phyloP scores from a whole-genome alignment of 1,284 basidiomycete genomes.

The Farysia itapuensis region DNA sequence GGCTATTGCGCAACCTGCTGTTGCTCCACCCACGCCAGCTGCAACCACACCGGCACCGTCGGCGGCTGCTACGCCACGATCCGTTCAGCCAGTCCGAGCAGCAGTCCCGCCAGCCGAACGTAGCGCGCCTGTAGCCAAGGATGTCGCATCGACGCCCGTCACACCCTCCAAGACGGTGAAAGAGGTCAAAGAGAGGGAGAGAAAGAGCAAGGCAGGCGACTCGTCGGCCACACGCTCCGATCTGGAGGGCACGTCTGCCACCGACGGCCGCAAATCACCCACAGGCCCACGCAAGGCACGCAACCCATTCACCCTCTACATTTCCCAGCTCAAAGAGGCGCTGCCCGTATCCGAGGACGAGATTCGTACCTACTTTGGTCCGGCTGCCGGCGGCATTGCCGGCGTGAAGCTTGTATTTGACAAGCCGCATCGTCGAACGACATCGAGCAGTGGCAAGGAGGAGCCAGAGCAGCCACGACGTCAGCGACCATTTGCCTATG shows the following conservation, averaged over 20 bases:
- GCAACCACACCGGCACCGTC: not conserved
- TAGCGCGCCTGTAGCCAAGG: not conserved
- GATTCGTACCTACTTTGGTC: slow-evolving; percentile 45
- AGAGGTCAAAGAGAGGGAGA: slow-evolving; percentile 25
- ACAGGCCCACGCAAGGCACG: slow-evolving; percentile 8
- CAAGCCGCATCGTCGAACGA: slow-evolving; percentile 24
- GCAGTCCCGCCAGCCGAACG: too few relatives aligned
- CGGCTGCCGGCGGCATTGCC: slow-evolving; percentile 31
- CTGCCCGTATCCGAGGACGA: slow-evolving; percentile 45
- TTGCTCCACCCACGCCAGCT: not conserved
- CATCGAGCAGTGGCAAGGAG: slow-evolving; percentile 20
- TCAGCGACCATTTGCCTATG: slow-evolving; percentile 39
- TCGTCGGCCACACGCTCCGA: slow-evolving; percentile 30
- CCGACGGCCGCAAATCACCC: slow-evolving; percentile 24
- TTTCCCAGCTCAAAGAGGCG: slow-evolving; percentile 46
- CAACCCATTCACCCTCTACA: slow-evolving; percentile 38
- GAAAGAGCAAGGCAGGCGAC: slow-evolving; percentile 32
- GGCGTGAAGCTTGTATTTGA: slow-evolving; percentile 42
- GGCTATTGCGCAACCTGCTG: not conserved
- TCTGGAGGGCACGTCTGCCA: slow-evolving; percentile 24
- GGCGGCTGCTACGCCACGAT: not conserved
- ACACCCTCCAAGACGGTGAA: slow-evolving; percentile 14
- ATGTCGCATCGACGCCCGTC: slow-evolving; percentile 1
- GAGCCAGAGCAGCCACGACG: slow-evolving; percentile 19
- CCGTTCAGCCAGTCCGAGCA: too few relatives aligned